These are phyloP conservation scores for Lasiosphaeriaceae sp. DNA, from an alignment of 495 filamentous ascomycete species.

Conservation along the genomic window DNA sequence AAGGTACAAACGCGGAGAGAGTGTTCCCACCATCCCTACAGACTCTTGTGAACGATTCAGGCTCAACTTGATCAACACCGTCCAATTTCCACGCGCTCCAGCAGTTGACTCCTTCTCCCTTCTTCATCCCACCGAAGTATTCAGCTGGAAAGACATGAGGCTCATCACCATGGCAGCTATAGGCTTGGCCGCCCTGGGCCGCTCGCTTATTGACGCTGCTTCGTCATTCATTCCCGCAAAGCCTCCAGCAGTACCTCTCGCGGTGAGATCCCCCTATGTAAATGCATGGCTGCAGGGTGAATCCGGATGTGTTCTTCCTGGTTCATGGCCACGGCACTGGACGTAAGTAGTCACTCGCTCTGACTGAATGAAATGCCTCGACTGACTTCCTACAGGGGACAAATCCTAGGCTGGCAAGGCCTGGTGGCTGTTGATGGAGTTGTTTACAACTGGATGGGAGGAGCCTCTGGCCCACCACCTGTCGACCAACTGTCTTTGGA, in stretches of 20 bases:
- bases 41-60: too few species aligned
- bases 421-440: slow-evolving; percentile 50
- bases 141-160: not conserved
- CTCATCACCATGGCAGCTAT: not conserved
- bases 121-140: not conserved
- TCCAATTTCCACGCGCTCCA: too few species aligned
- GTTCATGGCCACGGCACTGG: slow-evolving; percentile 26
- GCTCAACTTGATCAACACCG: too few species aligned
- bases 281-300: slow-evolving; percentile 30
- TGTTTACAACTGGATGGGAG: slow-evolving; percentile 61
- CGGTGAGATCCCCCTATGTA: slow-evolving; percentile 28
- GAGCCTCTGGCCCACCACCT: slow-evolving; percentile 47
- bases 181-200: slow-evolving; percentile 7
- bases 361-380: slow-evolving; percentile 22
- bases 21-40: too few species aligned
- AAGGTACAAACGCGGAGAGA: too few species aligned
- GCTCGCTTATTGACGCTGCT: slow-evolving; percentile 2
- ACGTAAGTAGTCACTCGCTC: slow-evolving; percentile 20
- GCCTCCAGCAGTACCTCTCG: slow-evolving; percentile 24
- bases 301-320: slow-evolving; percentile 20
- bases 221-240: slow-evolving; percentile 17
- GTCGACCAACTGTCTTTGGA: slow-evolving; percentile 53
- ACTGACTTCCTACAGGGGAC: slow-evolving; percentile 61
- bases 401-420: slow-evolving; percentile 74
- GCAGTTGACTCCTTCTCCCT: not conserved